Evolutionary conservation across 2,329 filamentous ascomycete species (phyloP).

Genomic region (Calonectria henricotiae): DNA sequence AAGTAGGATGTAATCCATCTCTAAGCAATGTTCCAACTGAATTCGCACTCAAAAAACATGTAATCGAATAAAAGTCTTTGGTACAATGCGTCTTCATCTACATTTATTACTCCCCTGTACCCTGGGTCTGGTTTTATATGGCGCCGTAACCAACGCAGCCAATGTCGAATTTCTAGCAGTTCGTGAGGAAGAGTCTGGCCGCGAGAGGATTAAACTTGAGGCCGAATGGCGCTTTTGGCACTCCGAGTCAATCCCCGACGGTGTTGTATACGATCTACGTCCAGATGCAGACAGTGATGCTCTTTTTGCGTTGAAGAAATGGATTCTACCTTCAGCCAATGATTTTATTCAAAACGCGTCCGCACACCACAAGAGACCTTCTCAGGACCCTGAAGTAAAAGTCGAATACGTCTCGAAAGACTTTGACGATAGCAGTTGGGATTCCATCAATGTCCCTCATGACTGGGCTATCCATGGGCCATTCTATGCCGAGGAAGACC

Average conservation of each 20-base stretch:
- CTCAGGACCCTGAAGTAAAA: neutral
- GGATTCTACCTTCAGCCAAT: conserved; percentile 10
- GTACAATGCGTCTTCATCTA: neutral
- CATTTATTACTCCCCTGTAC: neutral
- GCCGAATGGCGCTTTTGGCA: conserved; percentile 2
- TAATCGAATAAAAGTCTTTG: neutral
- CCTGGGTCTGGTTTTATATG: neutral
- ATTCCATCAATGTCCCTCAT: neutral
- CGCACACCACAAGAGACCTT: neutral
- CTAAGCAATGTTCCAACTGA: neutral
- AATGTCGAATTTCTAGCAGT: neutral
- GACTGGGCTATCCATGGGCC: conserved; percentile 14
- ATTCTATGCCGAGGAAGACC: conserved; percentile 3
- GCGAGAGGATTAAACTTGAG: neutral
- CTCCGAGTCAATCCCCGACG: neutral
- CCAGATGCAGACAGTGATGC: conserved; percentile 1
- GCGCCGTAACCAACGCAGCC: neutral
- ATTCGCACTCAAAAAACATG: too few species aligned
- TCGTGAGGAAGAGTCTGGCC: neutral
- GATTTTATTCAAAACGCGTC: conserved; percentile 7
- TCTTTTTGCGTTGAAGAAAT: neutral
- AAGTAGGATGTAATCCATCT: neutral
- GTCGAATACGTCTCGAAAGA: conserved; percentile 7
- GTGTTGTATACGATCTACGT: neutral
- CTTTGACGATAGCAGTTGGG: neutral